Evolutionary conservation across 2,329 filamentous ascomycete genomes (phyloP).

Genomic region (Aspergillus oerlinghausenensis): DNA sequence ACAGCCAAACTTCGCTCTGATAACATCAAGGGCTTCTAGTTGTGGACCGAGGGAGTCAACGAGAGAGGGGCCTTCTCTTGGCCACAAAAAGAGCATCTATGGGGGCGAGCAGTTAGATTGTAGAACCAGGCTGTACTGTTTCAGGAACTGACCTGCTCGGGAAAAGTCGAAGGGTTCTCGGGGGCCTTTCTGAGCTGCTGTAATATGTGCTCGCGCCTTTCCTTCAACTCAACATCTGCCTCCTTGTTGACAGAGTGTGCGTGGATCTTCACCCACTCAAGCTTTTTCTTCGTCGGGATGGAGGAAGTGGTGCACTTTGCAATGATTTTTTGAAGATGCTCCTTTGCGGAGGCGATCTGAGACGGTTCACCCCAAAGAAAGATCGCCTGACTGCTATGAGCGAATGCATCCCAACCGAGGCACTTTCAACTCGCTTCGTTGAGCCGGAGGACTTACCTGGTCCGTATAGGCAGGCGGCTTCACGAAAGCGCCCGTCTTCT

Average conservation of each 20-base stretch:
- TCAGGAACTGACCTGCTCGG: conserved; percentile 21
- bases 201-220: conserved; percentile 19
- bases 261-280: conserved; percentile 21
- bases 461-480: conserved; percentile 22
- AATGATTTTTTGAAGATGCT: conserved; percentile 16
- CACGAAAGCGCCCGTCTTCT: conserved; percentile 24
- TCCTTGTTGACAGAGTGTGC: conserved; percentile 24
- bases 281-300: conserved; percentile 14
- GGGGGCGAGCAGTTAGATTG: neutral
- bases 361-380: conserved; percentile 23
- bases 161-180: conserved; percentile 15
- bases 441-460: conserved; percentile 11
- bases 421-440: neutral
- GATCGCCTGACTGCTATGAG: conserved; percentile 16
- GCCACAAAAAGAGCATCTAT: conserved; percentile 44
- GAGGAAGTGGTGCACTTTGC: conserved; percentile 11
- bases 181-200: conserved; percentile 24
- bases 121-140: neutral
- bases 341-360: conserved; percentile 20
- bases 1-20: conserved; percentile 38
- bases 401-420: neutral
- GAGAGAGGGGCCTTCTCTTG: conserved; percentile 37
- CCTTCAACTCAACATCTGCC: conserved; percentile 16
- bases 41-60: conserved; percentile 38
- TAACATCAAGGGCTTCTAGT: conserved; percentile 42